phyloP scores from a whole-genome alignment of 2,329 filamentous ascomycete genomes.

The Aaosphaeria pasadenensis region DNA sequence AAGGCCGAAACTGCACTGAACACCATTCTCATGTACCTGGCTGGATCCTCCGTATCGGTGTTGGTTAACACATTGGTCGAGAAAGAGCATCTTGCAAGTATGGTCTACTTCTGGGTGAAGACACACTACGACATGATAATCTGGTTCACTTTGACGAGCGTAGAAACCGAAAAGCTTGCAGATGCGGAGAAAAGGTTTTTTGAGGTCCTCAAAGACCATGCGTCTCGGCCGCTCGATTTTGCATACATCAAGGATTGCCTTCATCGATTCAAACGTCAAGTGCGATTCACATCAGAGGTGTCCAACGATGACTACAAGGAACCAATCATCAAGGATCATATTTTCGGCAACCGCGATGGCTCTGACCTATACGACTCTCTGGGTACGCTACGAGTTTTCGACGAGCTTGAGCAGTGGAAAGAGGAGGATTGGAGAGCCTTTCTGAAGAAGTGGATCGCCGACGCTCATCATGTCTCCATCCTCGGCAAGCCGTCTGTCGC shows the following conservation, averaged over 20 bases:
- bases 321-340: slow-evolving; percentile 85
- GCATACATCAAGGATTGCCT: slow-evolving; percentile 86
- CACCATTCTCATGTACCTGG: slow-evolving; percentile 80
- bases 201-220: slow-evolving; percentile 76
- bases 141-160: slow-evolving; percentile 80
- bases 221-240: slow-evolving; percentile 81
- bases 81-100: slow-evolving; percentile 86
- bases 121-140: slow-evolving; percentile 78
- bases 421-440: slow-evolving; percentile 82
- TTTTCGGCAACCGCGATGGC: slow-evolving; percentile 87
- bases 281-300: slow-evolving; percentile 80
- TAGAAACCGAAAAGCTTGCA: slow-evolving; percentile 79
- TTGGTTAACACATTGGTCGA: slow-evolving; percentile 92
- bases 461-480: slow-evolving; percentile 83
- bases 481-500: slow-evolving; percentile 81
- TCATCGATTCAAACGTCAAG: slow-evolving; percentile 72
- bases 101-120: slow-evolving; percentile 76
- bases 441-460: slow-evolving; percentile 77
- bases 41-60: slow-evolving; percentile 88
- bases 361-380: slow-evolving; percentile 41
- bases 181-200: slow-evolving; percentile 84
- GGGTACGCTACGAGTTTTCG: slow-evolving; percentile 51
- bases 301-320: slow-evolving; percentile 78
- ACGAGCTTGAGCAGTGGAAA: slow-evolving; percentile 72
- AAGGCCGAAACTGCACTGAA: slow-evolving; percentile 66